A percentile compares a stretch with the other conserved stretches of the same genome.
These are phyloP conservation scores for Scutellaria minor DNA, from an alignment of 257 asterid genomes.

Conservation along the genomic window DNA sequence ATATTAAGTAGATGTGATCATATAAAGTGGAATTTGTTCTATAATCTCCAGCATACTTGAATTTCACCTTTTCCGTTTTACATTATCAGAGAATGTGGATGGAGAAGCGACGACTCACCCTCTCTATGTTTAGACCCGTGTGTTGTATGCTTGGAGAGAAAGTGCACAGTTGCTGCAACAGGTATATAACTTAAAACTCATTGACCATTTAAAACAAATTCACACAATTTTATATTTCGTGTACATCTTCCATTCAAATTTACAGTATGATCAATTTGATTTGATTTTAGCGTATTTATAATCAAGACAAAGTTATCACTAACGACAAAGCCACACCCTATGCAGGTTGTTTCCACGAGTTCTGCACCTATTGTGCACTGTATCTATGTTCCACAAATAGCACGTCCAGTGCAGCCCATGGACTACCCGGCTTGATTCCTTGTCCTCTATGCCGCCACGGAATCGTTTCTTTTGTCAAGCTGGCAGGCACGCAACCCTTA, in stretches of 20 bases:
- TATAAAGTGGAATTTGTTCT: neutral
- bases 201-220: constrained; percentile 18
- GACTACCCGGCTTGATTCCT: constrained; percentile 76
- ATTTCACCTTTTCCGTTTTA: constrained; percentile 1
- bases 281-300: too few relatives aligned
- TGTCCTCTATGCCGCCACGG: constrained; percentile 92
- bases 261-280: neutral
- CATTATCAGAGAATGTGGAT: constrained; percentile 76
- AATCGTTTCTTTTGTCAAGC: constrained; percentile 68
- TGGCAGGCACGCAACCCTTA: constrained; percentile 52
- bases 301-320: neutral
- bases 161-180: constrained; percentile 87
- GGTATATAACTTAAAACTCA: constrained; percentile 47
- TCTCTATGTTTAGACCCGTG: constrained; percentile 71
- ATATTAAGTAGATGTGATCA: neutral
- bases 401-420: constrained; percentile 51
- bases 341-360: constrained; percentile 87
- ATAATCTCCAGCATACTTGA: neutral
- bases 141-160: constrained; percentile 87
- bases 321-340: neutral
- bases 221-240: neutral
- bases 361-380: constrained; percentile 83
- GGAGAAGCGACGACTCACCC: constrained; percentile 55
- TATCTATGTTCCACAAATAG: constrained; percentile 73
- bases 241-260: neutral